Conservation (phyloP, 2,329 filamentous ascomycete species). For the Stenocarpella maydis region DNA sequence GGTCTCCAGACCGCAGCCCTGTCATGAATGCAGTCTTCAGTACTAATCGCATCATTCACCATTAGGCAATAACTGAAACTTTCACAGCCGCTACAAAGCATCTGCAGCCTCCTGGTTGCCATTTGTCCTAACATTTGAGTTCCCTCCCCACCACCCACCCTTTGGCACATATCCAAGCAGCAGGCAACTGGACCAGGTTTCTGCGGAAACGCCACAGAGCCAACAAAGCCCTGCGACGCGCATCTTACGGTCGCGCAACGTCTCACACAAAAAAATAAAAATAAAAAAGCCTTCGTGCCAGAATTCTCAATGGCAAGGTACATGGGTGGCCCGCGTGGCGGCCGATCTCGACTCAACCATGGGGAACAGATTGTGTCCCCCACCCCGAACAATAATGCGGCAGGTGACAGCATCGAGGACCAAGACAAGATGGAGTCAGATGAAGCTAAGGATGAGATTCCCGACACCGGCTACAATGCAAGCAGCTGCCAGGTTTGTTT, state of each 20-base stretch:
- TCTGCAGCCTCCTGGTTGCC: neutral
- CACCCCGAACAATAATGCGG: neutral
- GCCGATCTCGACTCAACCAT: neutral
- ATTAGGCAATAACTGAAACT: neutral
- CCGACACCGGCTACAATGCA: neutral
- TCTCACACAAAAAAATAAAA: neutral
- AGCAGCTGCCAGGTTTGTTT: neutral
- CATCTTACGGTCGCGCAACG: neutral
- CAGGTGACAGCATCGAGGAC: neutral
- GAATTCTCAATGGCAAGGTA: slow-evolving; percentile 14
- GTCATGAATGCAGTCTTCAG: neutral
- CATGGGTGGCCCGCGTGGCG: slow-evolving; percentile 19
- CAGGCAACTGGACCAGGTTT: neutral
- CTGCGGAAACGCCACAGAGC: neutral
- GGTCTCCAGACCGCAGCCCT: neutral
- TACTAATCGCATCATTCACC: neutral
- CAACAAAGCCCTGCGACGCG: neutral
- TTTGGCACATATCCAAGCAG: neutral
- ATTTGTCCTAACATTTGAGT: neutral
- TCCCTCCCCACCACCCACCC: neutral
- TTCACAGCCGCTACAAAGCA: neutral
- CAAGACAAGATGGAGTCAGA: neutral
- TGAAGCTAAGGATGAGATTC: neutral
- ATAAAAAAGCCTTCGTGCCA: too few species aligned
- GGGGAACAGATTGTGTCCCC: neutral